Evolutionary conservation across 768 basidiomycete species (phyloP).

Genomic region (Boletus rubropictus): DNA sequence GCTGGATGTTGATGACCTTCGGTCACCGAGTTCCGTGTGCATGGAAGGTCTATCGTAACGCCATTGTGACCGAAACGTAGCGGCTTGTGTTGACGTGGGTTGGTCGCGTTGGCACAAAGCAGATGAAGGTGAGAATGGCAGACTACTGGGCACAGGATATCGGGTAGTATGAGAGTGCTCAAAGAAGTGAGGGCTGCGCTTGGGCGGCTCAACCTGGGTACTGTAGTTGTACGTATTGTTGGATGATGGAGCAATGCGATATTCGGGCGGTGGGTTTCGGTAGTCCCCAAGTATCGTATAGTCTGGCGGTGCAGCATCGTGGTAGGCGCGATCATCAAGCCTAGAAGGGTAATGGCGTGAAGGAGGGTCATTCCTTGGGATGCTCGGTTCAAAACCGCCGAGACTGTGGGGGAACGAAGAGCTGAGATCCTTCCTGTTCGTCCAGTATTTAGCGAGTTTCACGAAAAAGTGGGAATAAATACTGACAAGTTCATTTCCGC

Average conservation of each 20-base stretch:
- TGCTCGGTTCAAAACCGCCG: slow-evolving; percentile 19
- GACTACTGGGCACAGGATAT: slow-evolving; percentile 22
- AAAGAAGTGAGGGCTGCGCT: slow-evolving; percentile 19
- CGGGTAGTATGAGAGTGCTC: slow-evolving; percentile 26
- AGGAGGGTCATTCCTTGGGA: slow-evolving; percentile 8
- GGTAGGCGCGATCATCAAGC: slow-evolving; percentile 8
- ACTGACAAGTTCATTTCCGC: slow-evolving; percentile 35
- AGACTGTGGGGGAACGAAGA: slow-evolving; percentile 26
- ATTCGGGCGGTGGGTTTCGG: slow-evolving; percentile 12
- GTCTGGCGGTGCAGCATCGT: slow-evolving; percentile 8
- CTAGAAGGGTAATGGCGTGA: slow-evolving; percentile 2
- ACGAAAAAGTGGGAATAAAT: not conserved
- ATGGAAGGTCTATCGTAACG: slow-evolving; percentile 9
- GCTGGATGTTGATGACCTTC: slow-evolving; percentile 9
- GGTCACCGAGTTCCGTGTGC: slow-evolving; percentile 5
- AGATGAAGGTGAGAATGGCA: slow-evolving; percentile 9
- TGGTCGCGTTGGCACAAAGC: slow-evolving; percentile 3
- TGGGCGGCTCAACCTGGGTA: slow-evolving; percentile 10
- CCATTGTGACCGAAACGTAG: slow-evolving; percentile 9
- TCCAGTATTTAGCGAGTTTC: slow-evolving; percentile 31
- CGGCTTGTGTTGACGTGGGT: slow-evolving; percentile 1
- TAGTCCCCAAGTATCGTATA: slow-evolving; percentile 13
- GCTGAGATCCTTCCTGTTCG: slow-evolving; percentile 22
- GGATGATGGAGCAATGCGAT: slow-evolving; percentile 7
- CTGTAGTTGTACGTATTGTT: slow-evolving; percentile 10